Evolutionary conservation across 2,329 filamentous ascomycete genomes (phyloP).

Genomic region (Fusarium anthophilum): DNA sequence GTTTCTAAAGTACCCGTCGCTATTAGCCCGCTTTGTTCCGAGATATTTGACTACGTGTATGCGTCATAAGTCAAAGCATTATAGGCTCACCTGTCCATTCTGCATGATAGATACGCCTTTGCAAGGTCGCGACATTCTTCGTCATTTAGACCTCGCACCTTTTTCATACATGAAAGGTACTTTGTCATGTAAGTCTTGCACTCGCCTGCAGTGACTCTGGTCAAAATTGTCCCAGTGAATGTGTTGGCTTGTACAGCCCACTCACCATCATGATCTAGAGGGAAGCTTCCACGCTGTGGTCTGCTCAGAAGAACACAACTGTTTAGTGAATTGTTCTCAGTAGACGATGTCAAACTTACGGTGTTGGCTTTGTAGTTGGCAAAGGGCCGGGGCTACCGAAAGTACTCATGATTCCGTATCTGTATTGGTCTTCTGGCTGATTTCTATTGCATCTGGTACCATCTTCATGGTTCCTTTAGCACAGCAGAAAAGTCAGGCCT

Average conservation of each 20-base stretch:
- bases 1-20: conserved; percentile 65
- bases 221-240: conserved; percentile 9
- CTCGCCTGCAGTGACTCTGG: conserved; percentile 69
- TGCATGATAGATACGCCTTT: conserved; percentile 87
- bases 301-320: conserved; percentile 53
- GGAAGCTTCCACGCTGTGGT: conserved; percentile 91
- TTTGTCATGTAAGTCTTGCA: conserved; percentile 88
- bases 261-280: conserved; percentile 84
- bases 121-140: conserved; percentile 85
- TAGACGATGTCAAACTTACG: conserved; percentile 59
- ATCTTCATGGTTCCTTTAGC: conserved; percentile 9
- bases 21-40: conserved; percentile 32
- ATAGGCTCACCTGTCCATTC: conserved; percentile 85
- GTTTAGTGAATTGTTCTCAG: conserved; percentile 17
- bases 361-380: conserved; percentile 72
- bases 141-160: conserved; percentile 84
- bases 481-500: conserved; percentile 30
- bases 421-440: conserved; percentile 17
- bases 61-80: conserved; percentile 18
- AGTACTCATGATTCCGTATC: conserved; percentile 59
- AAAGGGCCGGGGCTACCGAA: conserved; percentile 77
- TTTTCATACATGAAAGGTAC: conserved; percentile 90
- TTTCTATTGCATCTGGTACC: conserved; percentile 7
- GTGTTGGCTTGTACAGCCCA: not conserved
- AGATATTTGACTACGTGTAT: conserved; percentile 4